Evolutionary conservation across 139 green algal species (phyloP), one percentile per base, ranked within the genome.

Genomic region (Asterochloris erici): DNA sequence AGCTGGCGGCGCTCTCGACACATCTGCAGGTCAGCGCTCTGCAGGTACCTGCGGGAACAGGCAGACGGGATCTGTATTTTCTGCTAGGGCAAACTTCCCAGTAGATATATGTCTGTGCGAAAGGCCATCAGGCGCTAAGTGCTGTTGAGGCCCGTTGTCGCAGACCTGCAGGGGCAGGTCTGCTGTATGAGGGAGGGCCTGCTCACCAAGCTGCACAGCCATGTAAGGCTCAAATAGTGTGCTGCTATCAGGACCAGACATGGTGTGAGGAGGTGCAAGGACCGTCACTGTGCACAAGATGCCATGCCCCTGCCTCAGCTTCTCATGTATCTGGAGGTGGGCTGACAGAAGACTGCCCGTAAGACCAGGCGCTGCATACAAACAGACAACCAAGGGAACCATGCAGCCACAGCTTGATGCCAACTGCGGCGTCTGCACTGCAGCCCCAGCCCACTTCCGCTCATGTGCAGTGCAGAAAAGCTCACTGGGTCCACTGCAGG

Each of bases 401-500:
- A 6, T 6, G 38, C 38, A 54, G 38, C 38, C 38, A 54, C 38
- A 54, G 38, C 38, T 54, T 73, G 63, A 64, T 16, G 19, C 28
- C 17, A 61, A 14, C 16, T 26, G 28, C 2, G 0, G n/a, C 13
- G 10, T 11, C 26, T 10, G 14, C 27, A n/a, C 70, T 28, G n/a
- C 73, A n/a, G 27, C 28, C 26, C 4, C 21, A 73, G 77, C n/a
- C 29, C 29, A 78, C 9, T 11, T 38, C n/a, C n/a, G 15, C n/a
- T 78, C 9, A n/a, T 11, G 14, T 27, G 13, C 14, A 24, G 12
- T 14, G 47, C 21, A 54, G 66, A 24, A 17, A 12, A 16, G 47
- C 84, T 61, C 74, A 86, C 85, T 84, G 68, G 47, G 79, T 68
- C 87, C 87, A 90, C 10, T 62, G 68, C 17, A 73, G 38, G 60